These are phyloP conservation scores for Metschnikowia colocasiae DNA, from an alignment of 805 yeast species.

Conservation along the genomic window DNA sequence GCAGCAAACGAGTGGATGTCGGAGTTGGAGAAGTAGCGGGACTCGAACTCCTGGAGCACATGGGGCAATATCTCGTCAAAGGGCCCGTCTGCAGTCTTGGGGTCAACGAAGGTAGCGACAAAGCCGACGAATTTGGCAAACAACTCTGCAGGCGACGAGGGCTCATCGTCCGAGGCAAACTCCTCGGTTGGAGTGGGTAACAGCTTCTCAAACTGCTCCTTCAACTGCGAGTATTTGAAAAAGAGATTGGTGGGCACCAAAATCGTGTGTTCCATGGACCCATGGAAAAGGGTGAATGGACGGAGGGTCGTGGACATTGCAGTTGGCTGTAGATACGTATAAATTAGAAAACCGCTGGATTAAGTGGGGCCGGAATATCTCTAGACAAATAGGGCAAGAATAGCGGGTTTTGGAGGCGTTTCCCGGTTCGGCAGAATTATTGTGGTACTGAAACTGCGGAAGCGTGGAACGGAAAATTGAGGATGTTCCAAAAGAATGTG, in stretches of 20 bases:
- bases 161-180: constrained; percentile 82
- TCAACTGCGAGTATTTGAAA: constrained; percentile 79
- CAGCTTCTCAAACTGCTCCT: constrained; percentile 75
- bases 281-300: constrained; percentile 82
- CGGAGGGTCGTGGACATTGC: constrained; percentile 39
- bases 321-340: not conserved
- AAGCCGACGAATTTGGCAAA: constrained; percentile 81
- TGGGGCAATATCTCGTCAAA: constrained; percentile 67
- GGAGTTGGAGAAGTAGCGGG: constrained; percentile 54
- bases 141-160: constrained; percentile 80
- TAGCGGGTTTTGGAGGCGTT: not conserved
- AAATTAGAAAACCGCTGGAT: not conserved
- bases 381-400: not conserved
- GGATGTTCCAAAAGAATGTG: constrained; percentile 1
- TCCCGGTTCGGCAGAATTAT: not conserved
- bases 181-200: constrained; percentile 82
- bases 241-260: constrained; percentile 80
- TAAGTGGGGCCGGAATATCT: not conserved
- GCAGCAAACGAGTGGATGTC: constrained; percentile 92
- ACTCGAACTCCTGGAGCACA: constrained; percentile 79
- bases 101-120: constrained; percentile 48
- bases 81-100: constrained; percentile 46
- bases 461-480: not conserved
- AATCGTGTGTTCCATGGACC: constrained; percentile 82
- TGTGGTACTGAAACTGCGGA: constrained; percentile 2